Percentiles rank a stretch among this genome's conserved stretches.
These are phyloP conservation scores for Pilatotrama ljubarskyi DNA, from an alignment of 768 basidiomycete species.

Conservation along the genomic window DNA sequence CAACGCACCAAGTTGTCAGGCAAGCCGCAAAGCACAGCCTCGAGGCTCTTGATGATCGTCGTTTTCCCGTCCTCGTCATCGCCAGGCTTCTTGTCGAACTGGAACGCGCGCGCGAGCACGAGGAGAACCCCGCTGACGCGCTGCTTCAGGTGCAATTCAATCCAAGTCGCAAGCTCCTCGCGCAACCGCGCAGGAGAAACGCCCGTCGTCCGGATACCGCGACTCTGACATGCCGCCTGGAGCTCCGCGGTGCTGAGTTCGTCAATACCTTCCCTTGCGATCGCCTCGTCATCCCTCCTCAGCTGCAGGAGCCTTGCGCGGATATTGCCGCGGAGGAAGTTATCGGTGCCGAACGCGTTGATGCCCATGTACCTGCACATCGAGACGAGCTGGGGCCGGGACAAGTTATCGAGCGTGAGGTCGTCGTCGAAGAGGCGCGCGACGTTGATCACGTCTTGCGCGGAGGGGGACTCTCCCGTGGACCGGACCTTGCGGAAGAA, in stretches of 20 bases:
- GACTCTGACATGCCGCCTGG: slow-evolving; percentile 89
- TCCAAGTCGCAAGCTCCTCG: slow-evolving; percentile 92
- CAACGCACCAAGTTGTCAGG: slow-evolving; percentile 88
- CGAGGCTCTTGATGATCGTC: slow-evolving; percentile 76
- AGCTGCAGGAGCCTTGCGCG: slow-evolving; percentile 80
- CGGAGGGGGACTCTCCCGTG: slow-evolving; percentile 91
- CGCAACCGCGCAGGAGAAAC: slow-evolving; percentile 86
- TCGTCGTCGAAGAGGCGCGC: slow-evolving; percentile 98
- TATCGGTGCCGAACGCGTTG: slow-evolving; percentile 98
- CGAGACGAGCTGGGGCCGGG: slow-evolving; percentile 95
- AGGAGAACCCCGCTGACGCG: slow-evolving; percentile 92
- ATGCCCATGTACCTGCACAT: slow-evolving; percentile 98
- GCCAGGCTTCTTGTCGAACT: slow-evolving; percentile 78
- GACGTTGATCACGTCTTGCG: slow-evolving; percentile 87
- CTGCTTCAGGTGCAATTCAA: slow-evolving; percentile 85
- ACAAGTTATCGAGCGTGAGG: slow-evolving; percentile 95
- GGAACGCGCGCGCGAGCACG: slow-evolving; percentile 91
- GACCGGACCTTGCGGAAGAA: slow-evolving; percentile 98
- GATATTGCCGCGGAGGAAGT: slow-evolving; percentile 92
- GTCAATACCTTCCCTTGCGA: slow-evolving; percentile 86
- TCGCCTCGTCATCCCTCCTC: slow-evolving; percentile 91
- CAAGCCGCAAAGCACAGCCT: slow-evolving; percentile 86
- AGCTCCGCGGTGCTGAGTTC: slow-evolving; percentile 89
- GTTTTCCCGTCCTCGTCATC: slow-evolving; percentile 83
- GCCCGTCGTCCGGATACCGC: slow-evolving; percentile 88